Evolutionary conservation across 164 flowering plant species (phyloP).

Genomic region (Brasenia schreberi): DNA sequence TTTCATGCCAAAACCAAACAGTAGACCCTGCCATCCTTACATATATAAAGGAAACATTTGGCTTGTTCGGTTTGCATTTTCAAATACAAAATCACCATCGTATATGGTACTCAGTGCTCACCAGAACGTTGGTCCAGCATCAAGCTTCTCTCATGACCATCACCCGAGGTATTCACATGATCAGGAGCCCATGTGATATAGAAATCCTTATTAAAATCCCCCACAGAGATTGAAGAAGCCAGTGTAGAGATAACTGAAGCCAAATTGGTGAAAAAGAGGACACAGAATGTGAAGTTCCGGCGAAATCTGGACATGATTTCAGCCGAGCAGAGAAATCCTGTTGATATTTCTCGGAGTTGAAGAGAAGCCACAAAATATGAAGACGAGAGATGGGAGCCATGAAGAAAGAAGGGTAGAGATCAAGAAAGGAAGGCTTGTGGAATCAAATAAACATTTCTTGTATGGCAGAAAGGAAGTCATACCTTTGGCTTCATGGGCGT

Average conservation of each 20-base stretch:
- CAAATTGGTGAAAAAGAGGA: conserved; percentile 10
- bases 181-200: conserved; percentile 60
- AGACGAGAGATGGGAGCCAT: background rate
- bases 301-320: conserved; percentile 17
- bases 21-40: too few relatives aligned
- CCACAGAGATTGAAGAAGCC: conserved; percentile 64
- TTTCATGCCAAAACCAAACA: too few relatives aligned
- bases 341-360: background rate
- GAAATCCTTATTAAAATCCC: conserved; percentile 81
- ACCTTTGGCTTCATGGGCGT: background rate
- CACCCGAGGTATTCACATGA: conserved; percentile 71
- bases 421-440: background rate
- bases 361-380: background rate
- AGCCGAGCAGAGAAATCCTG: background rate
- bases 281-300: conserved; percentile 10
- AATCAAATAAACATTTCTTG: background rate
- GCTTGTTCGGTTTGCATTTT: too few relatives aligned
- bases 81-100: too few relatives aligned
- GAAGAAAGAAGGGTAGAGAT: background rate
- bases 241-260: conserved; percentile 13
- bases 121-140: conserved; percentile 71
- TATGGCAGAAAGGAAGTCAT: background rate
- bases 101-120: conserved; percentile 12
- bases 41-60: too few relatives aligned
- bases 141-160: conserved; percentile 55